phyloP scores from a whole-genome alignment of 129 eudicot genomes.

The Chrysanthemum lavandulifolium region DNA sequence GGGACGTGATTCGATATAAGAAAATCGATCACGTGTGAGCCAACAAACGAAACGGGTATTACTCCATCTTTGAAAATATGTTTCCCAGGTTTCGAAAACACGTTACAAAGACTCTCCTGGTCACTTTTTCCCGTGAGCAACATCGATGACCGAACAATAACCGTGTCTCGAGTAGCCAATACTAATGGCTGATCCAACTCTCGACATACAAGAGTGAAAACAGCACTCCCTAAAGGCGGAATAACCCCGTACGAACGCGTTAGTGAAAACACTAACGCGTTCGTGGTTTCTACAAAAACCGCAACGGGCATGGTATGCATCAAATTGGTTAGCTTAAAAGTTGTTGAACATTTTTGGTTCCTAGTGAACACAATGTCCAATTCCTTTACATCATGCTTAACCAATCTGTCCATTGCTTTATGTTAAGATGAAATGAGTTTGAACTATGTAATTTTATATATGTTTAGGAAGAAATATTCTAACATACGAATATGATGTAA shows the following conservation, averaged over 20 bases:
- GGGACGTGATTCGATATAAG: conserved; percentile 29
- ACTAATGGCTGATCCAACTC: conserved; percentile 46
- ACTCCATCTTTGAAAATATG: conserved; percentile 62
- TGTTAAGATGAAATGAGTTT: no score
- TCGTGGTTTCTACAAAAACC: conserved; percentile 56
- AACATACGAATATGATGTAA: conserved; percentile 28
- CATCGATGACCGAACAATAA: conserved; percentile 58
- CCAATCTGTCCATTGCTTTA: conserved; percentile 59
- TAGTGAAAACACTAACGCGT: conserved; percentile 44
- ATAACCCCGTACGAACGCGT: conserved; percentile 37
- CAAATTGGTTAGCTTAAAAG: conserved; percentile 54
- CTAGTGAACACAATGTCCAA: conserved; percentile 37
- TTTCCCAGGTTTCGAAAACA: conserved; percentile 57
- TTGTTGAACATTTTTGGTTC: conserved; percentile 41
- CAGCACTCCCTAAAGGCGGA: conserved; percentile 55
- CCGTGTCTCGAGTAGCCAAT: conserved; percentile 31
- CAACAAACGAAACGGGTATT: conserved; percentile 54
- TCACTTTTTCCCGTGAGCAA: conserved; percentile 58
- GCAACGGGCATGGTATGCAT: conserved; percentile 86
- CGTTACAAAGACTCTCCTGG: conserved; percentile 46
- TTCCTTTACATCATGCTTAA: conserved; percentile 52
- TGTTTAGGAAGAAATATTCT: not conserved
- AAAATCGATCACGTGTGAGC: conserved; percentile 46
- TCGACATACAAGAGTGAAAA: conserved; percentile 42
- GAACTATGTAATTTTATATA: not conserved